Base-by-base conservation (phyloP, 306 rosid species). In the Prunus campanulata region DNA sequence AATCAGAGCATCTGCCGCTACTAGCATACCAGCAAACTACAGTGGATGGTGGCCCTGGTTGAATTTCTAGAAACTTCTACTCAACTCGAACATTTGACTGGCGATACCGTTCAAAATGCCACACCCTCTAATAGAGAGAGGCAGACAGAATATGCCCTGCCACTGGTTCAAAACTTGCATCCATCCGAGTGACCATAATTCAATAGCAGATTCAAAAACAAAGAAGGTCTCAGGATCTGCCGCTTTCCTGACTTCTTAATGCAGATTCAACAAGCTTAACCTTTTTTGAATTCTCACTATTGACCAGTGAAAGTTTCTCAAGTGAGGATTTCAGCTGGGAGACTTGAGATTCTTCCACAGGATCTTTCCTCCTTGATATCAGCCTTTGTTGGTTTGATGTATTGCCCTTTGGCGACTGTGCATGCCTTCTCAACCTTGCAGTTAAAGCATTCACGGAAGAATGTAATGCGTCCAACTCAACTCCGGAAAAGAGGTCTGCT, bases 401-500 rank as follows among this genome's bases (percentile, higher is more conserved):
- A 70, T 82, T 83, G 46, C 76, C 87, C 77, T 86, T 89, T 0
- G 85, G 75, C 20, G 91, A 79, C 61, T 89, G 87, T 51, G 76
- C 52, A 78, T 80, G 85, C 84, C 87, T 88, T 79, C 88, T 85
- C 79, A 91, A 72, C 83, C 99, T 91, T 51, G 90, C 92, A 81
- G 50, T 80, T 55, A 88, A 56, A 2, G 97, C 83, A 9, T 90
- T 85, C 61, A 91, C 87, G 46, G 97, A 89, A 77, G 93, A 88
- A 82, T 62, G 90, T 89, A 96, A 81, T 22, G 93, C 96, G 63
- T 79, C 90, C 86, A 92, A 83, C 83, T 96, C 99, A 65, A 89
- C 97, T 80, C 82, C 90, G 57, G 79, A 78, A 81, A 84, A 89
- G 72, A 84, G 87, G 68, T 88, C 99, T 92, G 90, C 76, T 29